Evolutionary conservation across 2,329 filamentous ascomycete species (phyloP).

Genomic region (Cladobotryum mycophilum): DNA sequence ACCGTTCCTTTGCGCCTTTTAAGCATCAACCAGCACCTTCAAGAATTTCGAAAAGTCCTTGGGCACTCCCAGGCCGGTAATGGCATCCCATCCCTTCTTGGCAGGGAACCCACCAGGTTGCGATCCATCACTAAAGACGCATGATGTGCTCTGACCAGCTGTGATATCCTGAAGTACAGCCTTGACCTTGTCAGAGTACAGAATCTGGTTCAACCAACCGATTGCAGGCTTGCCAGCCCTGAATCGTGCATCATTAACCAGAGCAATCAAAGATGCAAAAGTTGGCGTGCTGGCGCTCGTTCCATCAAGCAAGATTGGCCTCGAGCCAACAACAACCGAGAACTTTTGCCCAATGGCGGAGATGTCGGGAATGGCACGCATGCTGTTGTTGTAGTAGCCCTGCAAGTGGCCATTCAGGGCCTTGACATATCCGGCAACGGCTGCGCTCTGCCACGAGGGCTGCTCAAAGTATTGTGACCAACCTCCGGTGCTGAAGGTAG

Average conservation of each 20-base stretch:
- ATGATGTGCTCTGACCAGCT: constrained; percentile 34
- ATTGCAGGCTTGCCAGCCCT: constrained; percentile 36
- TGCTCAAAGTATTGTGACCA: no score
- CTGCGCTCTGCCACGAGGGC: no score
- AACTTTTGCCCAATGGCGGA: no score
- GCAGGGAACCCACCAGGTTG: constrained; percentile 8
- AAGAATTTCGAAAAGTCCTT: neutral
- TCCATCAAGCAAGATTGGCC: no score
- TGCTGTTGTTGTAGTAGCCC: no score
- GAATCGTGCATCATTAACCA: constrained; percentile 42
- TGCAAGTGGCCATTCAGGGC: no score
- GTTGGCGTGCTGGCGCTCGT: constrained; percentile 31
- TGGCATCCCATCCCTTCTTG: constrained; percentile 18
- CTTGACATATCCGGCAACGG: no score
- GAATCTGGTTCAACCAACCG: constrained; percentile 44
- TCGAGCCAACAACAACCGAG: no score
- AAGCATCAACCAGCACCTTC: no score
- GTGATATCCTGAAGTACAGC: constrained; percentile 18
- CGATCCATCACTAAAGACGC: constrained; percentile 21
- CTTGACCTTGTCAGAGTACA: constrained; percentile 12
- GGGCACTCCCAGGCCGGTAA: constrained; percentile 16
- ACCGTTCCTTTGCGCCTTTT: no score
- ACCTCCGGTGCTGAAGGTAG: no score
- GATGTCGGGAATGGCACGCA: no score
- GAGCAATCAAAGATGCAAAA: constrained; percentile 40